Percentiles rank a stretch among this genome's conserved stretches.
Conservation (phyloP, 352 stramenopile genomes). For the Pythium aquatile region DNA sequence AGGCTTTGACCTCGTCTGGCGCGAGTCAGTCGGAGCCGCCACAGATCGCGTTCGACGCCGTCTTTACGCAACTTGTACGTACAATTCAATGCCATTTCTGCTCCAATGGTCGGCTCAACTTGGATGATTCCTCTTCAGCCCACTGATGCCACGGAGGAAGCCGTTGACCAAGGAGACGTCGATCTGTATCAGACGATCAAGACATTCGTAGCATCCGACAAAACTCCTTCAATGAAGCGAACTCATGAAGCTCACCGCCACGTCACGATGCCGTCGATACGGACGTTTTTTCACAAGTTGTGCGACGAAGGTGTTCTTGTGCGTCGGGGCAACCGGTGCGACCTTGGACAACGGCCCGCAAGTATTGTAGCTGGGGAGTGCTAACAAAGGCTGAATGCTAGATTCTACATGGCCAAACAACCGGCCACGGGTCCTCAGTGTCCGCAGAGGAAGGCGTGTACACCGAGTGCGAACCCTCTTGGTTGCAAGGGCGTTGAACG, state of each 20-base stretch:
- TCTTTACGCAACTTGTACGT: conserved; percentile 19
- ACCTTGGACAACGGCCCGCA: neutral
- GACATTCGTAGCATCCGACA: conserved; percentile 14
- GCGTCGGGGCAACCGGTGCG: conserved; percentile 15
- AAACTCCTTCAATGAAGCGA: conserved; percentile 22
- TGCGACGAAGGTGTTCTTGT: conserved; percentile 27
- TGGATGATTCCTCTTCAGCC: neutral
- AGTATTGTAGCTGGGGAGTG: neutral
- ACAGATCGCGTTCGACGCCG: conserved; percentile 20
- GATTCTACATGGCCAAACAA: neutral
- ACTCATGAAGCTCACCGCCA: conserved; percentile 1
- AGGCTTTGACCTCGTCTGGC: neutral
- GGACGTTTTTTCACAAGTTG: conserved; percentile 20
- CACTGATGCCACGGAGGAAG: neutral
- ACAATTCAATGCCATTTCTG: neutral
- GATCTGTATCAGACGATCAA: conserved; percentile 23
- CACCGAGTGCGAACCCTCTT: no score
- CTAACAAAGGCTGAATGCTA: neutral
- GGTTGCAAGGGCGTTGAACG: no score
- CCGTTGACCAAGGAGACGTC: neutral
- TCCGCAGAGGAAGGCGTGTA: no score
- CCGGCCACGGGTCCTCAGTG: no score
- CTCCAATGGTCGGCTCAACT: neutral
- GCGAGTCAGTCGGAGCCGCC: neutral
- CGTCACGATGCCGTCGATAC: conserved; percentile 1